These are phyloP conservation scores for Macrolepiota albuminosa DNA, from an alignment of 768 basidiomycete genomes.

Conservation along the genomic window DNA sequence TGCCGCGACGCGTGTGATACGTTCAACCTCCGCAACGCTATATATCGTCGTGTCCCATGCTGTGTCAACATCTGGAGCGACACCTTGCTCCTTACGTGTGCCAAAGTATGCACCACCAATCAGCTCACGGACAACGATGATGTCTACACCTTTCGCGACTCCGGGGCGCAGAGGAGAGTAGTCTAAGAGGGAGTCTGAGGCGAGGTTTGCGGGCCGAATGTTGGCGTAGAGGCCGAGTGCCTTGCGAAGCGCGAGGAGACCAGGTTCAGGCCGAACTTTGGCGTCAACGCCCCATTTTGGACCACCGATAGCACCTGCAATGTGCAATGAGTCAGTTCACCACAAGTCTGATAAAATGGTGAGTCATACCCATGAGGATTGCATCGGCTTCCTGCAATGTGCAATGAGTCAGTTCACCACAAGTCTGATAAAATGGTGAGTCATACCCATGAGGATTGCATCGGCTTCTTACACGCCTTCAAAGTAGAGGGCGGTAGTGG, in stretches of 20 bases:
- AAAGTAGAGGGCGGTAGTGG: constrained; percentile 83
- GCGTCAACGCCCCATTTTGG: constrained; percentile 95
- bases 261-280: constrained; percentile 89
- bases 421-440: neutral
- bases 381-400: constrained; percentile 90
- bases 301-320: constrained; percentile 90
- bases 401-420: neutral
- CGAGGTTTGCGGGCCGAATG: constrained; percentile 95
- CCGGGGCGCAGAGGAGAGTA: constrained; percentile 88
- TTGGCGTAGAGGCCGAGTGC: constrained; percentile 95
- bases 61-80: constrained; percentile 53
- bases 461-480: constrained; percentile 90
- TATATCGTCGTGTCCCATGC: constrained; percentile 96
- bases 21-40: constrained; percentile 84
- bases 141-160: constrained; percentile 77
- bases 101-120: constrained; percentile 98
- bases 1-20: constrained; percentile 94
- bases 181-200: constrained; percentile 81
- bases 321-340: constrained; percentile 22
- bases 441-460: constrained; percentile 89
- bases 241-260: constrained; percentile 86
- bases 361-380: constrained; percentile 79
- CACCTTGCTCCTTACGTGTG: constrained; percentile 80
- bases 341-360: neutral
- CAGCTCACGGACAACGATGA: constrained; percentile 94